Conservation (phyloP, 2,329 filamentous ascomycete genomes). For the Xylariales sp. region DNA sequence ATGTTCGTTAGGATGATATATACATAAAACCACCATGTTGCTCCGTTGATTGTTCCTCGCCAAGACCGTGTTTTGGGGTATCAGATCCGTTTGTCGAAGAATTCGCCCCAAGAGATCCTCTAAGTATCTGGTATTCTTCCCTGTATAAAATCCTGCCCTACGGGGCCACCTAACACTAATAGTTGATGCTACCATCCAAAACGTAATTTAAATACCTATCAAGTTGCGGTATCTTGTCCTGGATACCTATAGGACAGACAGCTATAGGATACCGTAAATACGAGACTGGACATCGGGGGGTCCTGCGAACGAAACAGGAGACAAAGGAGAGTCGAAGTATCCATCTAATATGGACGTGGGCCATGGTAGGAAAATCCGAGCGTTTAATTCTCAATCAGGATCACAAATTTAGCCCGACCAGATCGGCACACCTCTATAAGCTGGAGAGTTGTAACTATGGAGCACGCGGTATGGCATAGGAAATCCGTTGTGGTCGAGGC, state of each 20-base stretch:
- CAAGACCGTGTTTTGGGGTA: constrained; percentile 11
- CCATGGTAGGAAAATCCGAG: background rate
- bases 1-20: constrained; percentile 26
- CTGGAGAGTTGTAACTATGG: constrained; percentile 69
- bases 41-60: background rate
- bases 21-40: constrained; percentile 23
- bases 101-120: constrained; percentile 10
- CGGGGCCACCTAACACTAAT: constrained; percentile 41
- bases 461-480: constrained; percentile 62
- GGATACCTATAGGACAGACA: background rate
- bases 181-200: constrained; percentile 40
- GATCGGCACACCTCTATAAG: constrained; percentile 66
- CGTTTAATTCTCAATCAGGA: constrained; percentile 26
- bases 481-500: constrained; percentile 49
- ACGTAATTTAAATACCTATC: constrained; percentile 31
- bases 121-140: constrained; percentile 17
- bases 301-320: constrained; percentile 8
- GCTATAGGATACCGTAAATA: constrained; percentile 6
- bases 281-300: constrained; percentile 2
- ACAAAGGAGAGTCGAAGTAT: constrained; percentile 25
- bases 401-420: constrained; percentile 57
- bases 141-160: constrained; percentile 2
- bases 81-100: constrained; percentile 21
- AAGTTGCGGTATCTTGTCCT: constrained; percentile 5
- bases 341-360: background rate